phyloP scores from a whole-genome alignment of 139 green algal genomes.

The Astrephomene gubernaculifera region DNA sequence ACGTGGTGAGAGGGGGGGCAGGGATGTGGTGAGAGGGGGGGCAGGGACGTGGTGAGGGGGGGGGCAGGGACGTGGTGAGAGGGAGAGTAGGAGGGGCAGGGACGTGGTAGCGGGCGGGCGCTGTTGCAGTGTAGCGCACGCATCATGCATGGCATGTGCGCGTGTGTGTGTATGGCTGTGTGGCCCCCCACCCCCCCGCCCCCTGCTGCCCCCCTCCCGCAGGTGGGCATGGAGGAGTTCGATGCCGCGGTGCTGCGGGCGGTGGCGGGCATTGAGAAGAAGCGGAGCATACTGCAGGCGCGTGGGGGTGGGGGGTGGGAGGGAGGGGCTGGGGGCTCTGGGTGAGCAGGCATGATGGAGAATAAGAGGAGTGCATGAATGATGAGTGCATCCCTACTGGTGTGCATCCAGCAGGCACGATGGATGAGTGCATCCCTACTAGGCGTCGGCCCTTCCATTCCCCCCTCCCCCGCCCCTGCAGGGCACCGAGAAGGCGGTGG shows the following conservation, averaged over 20 bases:
- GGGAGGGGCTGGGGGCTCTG: not conserved
- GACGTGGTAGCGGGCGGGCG: no score
- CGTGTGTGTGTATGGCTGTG: no score
- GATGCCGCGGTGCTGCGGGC: conserved; percentile 80
- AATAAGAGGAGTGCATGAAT: not conserved
- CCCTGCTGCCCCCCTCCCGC: not conserved
- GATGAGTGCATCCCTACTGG: not conserved
- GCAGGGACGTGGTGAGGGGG: no score
- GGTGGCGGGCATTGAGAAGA: conserved; percentile 96
- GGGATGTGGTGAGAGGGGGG: no score
- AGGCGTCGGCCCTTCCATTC: not conserved
- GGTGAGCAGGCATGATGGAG: not conserved
- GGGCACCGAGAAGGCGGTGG: conserved; percentile 86
- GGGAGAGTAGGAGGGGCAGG: no score
- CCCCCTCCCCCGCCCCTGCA: conserved; percentile 40
- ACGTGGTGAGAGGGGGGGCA: no score
- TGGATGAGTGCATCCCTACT: no score
- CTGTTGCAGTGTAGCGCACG: no score
- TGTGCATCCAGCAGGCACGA: no score
- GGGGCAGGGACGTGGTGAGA: no score
- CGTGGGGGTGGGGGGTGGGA: not conserved
- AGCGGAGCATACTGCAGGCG: conserved; percentile 79
- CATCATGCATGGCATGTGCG: no score
- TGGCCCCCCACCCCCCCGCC: not conserved
- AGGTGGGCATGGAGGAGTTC: conserved; percentile 77